Conservation (phyloP, 345 rosid species). For the Euclidium syriacum region DNA sequence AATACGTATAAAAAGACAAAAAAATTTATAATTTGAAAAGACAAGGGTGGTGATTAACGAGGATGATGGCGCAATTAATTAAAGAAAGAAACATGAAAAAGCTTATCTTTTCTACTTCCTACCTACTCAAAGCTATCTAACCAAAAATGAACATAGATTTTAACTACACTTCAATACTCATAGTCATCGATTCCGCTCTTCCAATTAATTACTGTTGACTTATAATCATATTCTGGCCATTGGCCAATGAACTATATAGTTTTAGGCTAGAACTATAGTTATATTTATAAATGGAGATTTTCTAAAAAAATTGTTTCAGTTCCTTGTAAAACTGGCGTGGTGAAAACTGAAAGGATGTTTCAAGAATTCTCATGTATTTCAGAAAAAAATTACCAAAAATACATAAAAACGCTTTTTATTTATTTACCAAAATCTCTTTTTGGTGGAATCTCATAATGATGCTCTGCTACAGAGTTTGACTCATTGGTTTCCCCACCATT, state of each 20-base stretch:
- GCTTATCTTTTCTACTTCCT: slow-evolving; percentile 4
- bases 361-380: no score
- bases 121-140: slow-evolving; percentile 2
- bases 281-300: no score
- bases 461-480: slow-evolving; percentile 24
- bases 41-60: slow-evolving; percentile 20
- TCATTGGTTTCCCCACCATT: slow-evolving; percentile 22
- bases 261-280: not conserved
- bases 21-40: not conserved
- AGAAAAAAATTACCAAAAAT: no score
- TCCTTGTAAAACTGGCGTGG: not conserved
- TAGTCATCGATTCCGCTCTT: not conserved
- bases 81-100: slow-evolving; percentile 1
- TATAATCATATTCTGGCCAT: no score
- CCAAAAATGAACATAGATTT: not conserved
- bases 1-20: not conserved
- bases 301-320: not conserved
- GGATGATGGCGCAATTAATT: slow-evolving; percentile 23
- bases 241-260: not conserved
- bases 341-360: not conserved
- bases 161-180: not conserved
- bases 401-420: no score
- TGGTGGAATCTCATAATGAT: slow-evolving; percentile 32
- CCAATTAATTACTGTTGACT: not conserved
- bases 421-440: not conserved